These are phyloP conservation scores for Aureoboletus auriporus DNA, from an alignment of 768 basidiomycete genomes.

Conservation along the genomic window DNA sequence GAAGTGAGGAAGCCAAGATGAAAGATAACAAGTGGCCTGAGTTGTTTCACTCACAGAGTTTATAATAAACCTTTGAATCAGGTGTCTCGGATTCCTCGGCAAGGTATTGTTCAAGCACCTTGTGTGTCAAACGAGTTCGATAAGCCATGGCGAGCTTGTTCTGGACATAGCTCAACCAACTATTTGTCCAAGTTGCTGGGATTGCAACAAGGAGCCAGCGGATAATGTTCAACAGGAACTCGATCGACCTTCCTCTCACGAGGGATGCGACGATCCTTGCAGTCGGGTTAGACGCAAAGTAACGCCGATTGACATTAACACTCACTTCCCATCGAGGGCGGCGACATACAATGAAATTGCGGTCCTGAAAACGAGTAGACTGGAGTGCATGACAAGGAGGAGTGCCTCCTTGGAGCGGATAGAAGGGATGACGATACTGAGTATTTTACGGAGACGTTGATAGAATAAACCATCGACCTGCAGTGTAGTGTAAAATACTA, in stretches of 20 bases:
- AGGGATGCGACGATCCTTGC: slow-evolving; percentile 89
- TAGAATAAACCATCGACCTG: slow-evolving; percentile 94
- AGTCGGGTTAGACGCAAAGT: neutral
- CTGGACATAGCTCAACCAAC: slow-evolving; percentile 90
- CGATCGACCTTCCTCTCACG: slow-evolving; percentile 75
- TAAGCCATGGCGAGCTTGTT: slow-evolving; percentile 90
- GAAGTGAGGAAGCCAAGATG: neutral
- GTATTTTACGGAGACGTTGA: slow-evolving; percentile 66
- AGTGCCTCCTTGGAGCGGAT: slow-evolving; percentile 83
- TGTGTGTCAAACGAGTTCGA: slow-evolving; percentile 78
- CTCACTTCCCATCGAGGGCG: slow-evolving; percentile 85
- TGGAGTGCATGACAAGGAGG: slow-evolving; percentile 84
- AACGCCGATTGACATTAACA: slow-evolving; percentile 7
- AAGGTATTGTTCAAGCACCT: slow-evolving; percentile 82
- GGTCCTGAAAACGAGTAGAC: slow-evolving; percentile 84
- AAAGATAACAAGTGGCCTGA: neutral
- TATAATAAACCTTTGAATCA: slow-evolving; percentile 89
- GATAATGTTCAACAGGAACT: slow-evolving; percentile 82
- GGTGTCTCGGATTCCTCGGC: slow-evolving; percentile 61
- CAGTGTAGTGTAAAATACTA: neutral
- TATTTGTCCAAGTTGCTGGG: slow-evolving; percentile 90
- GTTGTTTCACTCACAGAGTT: slow-evolving; percentile 56
- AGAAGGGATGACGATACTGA: slow-evolving; percentile 86
- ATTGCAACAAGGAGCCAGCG: slow-evolving; percentile 91
- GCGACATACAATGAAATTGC: slow-evolving; percentile 94